Conservation (phyloP, 495 filamentous ascomycete genomes). For the Tirmania nivea region DNA sequence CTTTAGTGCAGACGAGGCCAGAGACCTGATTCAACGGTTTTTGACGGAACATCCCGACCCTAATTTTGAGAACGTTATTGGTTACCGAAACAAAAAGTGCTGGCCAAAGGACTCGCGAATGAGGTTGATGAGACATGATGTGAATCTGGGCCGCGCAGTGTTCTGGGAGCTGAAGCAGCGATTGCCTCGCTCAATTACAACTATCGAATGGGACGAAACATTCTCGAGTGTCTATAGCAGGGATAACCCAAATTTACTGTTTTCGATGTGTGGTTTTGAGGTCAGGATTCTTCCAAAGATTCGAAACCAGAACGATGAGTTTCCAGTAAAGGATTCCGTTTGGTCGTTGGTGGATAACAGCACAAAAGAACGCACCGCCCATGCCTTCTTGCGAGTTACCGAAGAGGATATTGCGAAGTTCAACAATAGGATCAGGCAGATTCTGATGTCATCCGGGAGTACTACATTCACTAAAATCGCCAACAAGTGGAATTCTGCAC, state of each 20-base stretch:
- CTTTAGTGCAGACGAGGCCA: constrained; percentile 79
- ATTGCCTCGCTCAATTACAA: constrained; percentile 80
- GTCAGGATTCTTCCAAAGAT: constrained; percentile 93
- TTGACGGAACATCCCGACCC: constrained; percentile 95
- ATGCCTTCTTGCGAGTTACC: constrained; percentile 95
- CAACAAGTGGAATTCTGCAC: constrained; percentile 97
- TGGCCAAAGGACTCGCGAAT: constrained; percentile 96
- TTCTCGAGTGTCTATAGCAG: constrained; percentile 98
- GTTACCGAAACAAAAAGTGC: constrained; percentile 98
- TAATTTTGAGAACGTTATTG: constrained; percentile 98
- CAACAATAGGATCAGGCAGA: constrained; percentile 96
- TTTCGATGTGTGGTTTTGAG: constrained; percentile 97
- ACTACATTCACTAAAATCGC: constrained; percentile 99
- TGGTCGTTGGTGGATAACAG: constrained; percentile 95
- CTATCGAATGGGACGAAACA: constrained; percentile 98
- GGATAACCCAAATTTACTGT: constrained; percentile 92
- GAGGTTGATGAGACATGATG: constrained; percentile 97
- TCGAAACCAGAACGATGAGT: constrained; percentile 86
- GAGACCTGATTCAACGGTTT: constrained; percentile 94
- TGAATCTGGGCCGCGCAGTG: constrained; percentile 90
- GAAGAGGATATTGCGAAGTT: constrained; percentile 98
- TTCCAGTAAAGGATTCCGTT: constrained; percentile 90
- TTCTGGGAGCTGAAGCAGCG: constrained; percentile 99
- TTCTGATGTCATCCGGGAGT: constrained; percentile 95
- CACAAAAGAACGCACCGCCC: constrained; percentile 87